Evolutionary conservation across 192 early-diverging fungal genomes (phyloP), one percentile per base, ranked within the genome.

Genomic region (Phycomyces nitens): DNA sequence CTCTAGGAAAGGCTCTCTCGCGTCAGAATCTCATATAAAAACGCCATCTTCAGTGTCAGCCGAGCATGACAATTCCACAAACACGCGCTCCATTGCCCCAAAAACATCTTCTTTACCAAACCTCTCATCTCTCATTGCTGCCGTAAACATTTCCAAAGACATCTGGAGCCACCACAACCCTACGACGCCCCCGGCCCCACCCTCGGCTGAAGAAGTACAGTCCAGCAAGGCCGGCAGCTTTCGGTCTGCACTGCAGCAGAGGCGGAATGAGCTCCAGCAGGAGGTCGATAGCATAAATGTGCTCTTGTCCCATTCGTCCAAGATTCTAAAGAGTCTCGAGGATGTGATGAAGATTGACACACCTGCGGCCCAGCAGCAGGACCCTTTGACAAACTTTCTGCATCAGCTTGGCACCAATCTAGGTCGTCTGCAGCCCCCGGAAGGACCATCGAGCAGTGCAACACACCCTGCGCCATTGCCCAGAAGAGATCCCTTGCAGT

Each of bases 241-340:
- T 23, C 52, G 40, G n/a, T n/a, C 41, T 16, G 51, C 52, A 18
- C 21, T 63, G 5, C 18, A 49, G n/a, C 16, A 34, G 0, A 53
- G 62, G 18, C 26, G 62, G 21, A 51, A 63, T 26, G 34, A 53
- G 24, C 40, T 63, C 5, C 62, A 63, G 26, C 6, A 22, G 11
- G 62, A 63, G 41, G 34, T 63, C 12, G 9, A 63, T 18, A 63
- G 40, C 39, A 63, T 63, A 5, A 54, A 63, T 41, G 14, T 23
- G 1, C 40, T 63, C 12, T 55, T 63, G 39, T 41, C 62, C 26
- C 50, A 63, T 11, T 63, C 62, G 3, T 63, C 52, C 3, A 47
- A 47, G 12, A 47, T 47, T n/a, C 11, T 47, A 47, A 14, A 47
- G 18, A 47, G 44, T 18, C 44, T 47, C 3, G 44, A 47, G 11